phyloP scores from a whole-genome alignment of 2,329 filamentous ascomycete genomes.

The Colletotrichum sp. region DNA sequence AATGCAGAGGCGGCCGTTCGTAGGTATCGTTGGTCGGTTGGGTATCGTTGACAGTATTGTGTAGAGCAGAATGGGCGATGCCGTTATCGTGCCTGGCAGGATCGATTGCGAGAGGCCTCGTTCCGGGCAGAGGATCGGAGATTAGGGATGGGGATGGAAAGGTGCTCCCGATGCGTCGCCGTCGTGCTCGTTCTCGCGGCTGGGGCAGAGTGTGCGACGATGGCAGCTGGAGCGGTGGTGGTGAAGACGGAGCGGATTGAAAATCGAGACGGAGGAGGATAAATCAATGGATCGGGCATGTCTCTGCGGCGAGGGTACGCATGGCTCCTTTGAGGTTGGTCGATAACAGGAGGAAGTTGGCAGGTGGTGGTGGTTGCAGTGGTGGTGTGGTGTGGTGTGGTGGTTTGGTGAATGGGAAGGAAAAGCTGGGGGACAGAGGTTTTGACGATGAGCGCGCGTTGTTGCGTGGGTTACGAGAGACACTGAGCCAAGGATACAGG shows the following conservation, averaged over 20 bases:
- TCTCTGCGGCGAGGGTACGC: constrained; percentile 12
- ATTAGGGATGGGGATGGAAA: background rate
- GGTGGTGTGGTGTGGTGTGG: background rate
- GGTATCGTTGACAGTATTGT: constrained; percentile 7
- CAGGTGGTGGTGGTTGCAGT: background rate
- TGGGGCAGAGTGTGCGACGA: background rate
- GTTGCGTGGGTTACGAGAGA: background rate
- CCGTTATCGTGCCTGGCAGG: background rate
- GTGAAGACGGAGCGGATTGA: constrained; percentile 33
- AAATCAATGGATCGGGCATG: constrained; percentile 17
- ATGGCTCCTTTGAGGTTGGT: background rate
- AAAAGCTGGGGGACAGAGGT: constrained; percentile 12
- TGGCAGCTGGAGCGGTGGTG: background rate
- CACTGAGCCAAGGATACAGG: background rate
- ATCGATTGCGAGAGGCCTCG: background rate
- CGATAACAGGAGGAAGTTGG: background rate
- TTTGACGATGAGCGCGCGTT: constrained; percentile 13
- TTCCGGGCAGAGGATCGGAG: background rate
- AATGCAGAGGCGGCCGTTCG: constrained; percentile 6
- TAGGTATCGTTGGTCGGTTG: constrained; percentile 9
- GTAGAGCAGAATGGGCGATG: background rate
- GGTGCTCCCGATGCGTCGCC: background rate
- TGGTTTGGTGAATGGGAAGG: background rate
- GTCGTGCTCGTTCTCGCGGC: background rate
- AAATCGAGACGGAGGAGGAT: constrained; percentile 27